Base-by-base conservation (phyloP, 495 filamentous ascomycete species). In the Cercophora newfieldiana region DNA sequence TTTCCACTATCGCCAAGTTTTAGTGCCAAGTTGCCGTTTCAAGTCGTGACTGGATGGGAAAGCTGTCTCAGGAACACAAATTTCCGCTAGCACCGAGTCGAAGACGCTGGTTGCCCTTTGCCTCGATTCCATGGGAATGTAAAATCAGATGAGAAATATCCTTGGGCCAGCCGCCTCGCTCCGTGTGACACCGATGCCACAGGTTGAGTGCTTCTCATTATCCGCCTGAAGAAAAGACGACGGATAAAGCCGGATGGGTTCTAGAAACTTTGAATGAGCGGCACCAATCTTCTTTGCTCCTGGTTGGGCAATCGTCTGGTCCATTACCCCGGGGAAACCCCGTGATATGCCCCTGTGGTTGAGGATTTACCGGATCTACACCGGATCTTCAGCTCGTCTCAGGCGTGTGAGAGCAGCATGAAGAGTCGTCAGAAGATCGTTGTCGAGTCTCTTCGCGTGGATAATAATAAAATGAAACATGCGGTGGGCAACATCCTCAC, bases 11-110 rank as follows among this genome's bases (percentile, higher is more conserved):
- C 19, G 44, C 22, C 28, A 4, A 6, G 19, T 26, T n/a, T n/a
- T 47, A 50, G 24, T 69, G 69, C 67, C 69, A 67, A 71, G 67
- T 59, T 22, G 2, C 48, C 30, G 69, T 71, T 69, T 69, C 55
- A 64, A 64, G 30, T 33, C 24, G 28, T 31, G 22, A 51, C 55
- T 54, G 48, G 54, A 49, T 22, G 18, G 19, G 8, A 26, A 59
- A 24, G 30, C 19, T 22, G 73, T 75, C 73, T 75, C 73, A 72
- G 62, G 66, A 71, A 70, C 63, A 63, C 68, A 69, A 72, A 67
- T 63, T 28, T 33, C 25, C 51, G 25, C 33, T 33, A 48, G 30
- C 37, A 28, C 22, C 51, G 26, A 33, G 12, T 22, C 33, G n/a
- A 33, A n/a, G n/a, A n/a, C 22, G 19, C 7, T 60, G 19, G 10